Evolutionary conservation across 73 alveolate species (phyloP).

Genomic region (Blepharisma japonicum): DNA sequence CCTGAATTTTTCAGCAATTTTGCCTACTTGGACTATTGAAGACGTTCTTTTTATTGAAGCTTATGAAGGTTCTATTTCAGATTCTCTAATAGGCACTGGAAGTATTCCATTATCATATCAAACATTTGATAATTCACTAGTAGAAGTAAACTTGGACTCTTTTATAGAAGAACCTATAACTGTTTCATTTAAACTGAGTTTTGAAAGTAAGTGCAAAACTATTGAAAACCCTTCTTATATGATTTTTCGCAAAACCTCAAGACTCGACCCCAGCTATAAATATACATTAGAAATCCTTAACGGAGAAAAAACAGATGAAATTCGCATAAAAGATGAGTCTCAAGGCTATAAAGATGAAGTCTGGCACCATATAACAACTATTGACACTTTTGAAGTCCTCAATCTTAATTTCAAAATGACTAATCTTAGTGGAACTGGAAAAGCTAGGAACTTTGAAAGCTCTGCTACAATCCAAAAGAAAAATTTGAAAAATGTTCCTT

Average conservation of each 20-base stretch:
- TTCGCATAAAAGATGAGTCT: not conserved
- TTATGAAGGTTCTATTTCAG: not conserved
- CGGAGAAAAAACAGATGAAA: not conserved
- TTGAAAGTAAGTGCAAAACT: no score
- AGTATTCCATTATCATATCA: not conserved
- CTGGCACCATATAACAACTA: not conserved
- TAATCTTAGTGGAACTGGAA: not conserved
- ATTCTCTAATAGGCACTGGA: slow-evolving; percentile 5
- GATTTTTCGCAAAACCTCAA: not conserved
- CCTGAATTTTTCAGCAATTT: not conserved
- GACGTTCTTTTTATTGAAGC: slow-evolving; percentile 18
- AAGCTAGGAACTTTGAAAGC: not conserved
- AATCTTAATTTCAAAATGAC: not conserved
- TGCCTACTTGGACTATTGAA: slow-evolving; percentile 29
- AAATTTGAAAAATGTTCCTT: not conserved
- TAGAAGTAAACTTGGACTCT: not conserved
- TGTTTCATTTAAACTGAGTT: not conserved
- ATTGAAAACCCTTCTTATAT: no score
- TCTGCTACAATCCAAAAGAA: not conserved
- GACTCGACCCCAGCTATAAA: not conserved
- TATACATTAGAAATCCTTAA: not conserved
- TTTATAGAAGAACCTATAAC: not conserved
- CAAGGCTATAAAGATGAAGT: not conserved
- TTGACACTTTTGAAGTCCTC: not conserved
- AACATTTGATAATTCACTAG: not conserved